Evolutionary conservation across 495 filamentous ascomycete species (phyloP).

Genomic region (Xanthoparmelia taractica): DNA sequence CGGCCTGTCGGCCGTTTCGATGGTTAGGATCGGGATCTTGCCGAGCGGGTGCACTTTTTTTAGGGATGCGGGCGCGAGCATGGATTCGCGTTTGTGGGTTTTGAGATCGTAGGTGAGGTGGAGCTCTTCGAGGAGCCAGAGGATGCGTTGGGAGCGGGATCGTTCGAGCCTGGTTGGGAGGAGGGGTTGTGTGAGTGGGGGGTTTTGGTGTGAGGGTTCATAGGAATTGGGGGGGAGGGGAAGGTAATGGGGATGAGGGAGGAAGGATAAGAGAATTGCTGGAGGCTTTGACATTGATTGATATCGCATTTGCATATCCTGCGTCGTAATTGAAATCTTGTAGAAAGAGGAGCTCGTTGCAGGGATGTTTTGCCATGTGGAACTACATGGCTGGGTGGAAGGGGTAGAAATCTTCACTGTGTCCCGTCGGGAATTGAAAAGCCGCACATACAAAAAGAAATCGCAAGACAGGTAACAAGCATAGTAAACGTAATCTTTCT

Average conservation of each 20-base stretch:
- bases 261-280: not conserved
- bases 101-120: constrained; percentile 69
- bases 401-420: not conserved
- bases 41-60: constrained; percentile 76
- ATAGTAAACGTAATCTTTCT: not conserved
- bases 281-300: too few relatives aligned
- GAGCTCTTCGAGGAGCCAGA: constrained; percentile 86
- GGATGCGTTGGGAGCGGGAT: constrained; percentile 75
- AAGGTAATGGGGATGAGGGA: not conserved
- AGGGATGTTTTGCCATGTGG: not conserved
- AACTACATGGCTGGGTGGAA: not conserved
- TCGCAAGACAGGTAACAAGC: not conserved
- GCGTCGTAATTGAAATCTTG: too few relatives aligned
- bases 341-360: not conserved
- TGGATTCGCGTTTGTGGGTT: constrained; percentile 58
- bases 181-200: too few relatives aligned
- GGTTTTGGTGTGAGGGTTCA: not conserved
- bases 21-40: constrained; percentile 67
- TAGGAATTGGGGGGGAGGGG: too few relatives aligned
- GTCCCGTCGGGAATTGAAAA: not conserved
- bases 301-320: too few relatives aligned
- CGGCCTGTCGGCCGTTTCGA: constrained; percentile 41
- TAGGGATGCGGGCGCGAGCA: constrained; percentile 62
- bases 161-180: constrained; percentile 53
- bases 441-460: not conserved